These are phyloP conservation scores for Amaranthus cruentus DNA, from an alignment of 148 eudicot species.

Conservation along the genomic window DNA sequence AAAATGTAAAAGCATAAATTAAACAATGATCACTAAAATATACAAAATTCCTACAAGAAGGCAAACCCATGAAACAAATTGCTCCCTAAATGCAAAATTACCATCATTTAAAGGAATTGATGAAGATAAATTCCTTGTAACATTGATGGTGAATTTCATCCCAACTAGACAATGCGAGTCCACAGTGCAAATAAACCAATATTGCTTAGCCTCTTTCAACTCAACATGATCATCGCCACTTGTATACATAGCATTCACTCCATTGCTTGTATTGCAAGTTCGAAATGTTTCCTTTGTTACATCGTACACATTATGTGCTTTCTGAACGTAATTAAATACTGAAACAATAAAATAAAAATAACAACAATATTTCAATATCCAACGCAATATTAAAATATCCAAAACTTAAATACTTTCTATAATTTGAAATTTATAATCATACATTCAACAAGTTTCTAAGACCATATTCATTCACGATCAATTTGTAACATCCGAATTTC, in stretches of 20 bases:
- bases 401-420: too few species aligned
- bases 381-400: too few species aligned
- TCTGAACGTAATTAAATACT: slow-evolving; percentile 37
- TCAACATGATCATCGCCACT: slow-evolving; percentile 42
- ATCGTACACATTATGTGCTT: slow-evolving; percentile 39
- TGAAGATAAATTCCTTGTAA: background rate
- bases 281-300: slow-evolving; percentile 34
- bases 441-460: background rate
- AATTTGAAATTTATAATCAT: background rate
- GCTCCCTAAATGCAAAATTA: slow-evolving; percentile 4
- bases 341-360: slow-evolving; percentile 6
- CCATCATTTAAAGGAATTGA: background rate
- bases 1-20: background rate
- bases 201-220: slow-evolving; percentile 35
- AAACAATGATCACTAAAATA: slow-evolving; percentile 9
- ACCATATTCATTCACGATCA: too few species aligned
- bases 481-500: too few species aligned
- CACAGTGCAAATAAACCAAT: slow-evolving; percentile 43
- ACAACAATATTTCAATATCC: background rate
- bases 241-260: slow-evolving; percentile 33
- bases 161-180: slow-evolving; percentile 39
- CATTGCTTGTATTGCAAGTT: slow-evolving; percentile 33
- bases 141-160: slow-evolving; percentile 33
- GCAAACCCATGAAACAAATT: slow-evolving; percentile 7
- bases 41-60: slow-evolving; percentile 16